These are phyloP conservation scores for Pseudovirgaria hyperparasitica DNA, from an alignment of 2,329 filamentous ascomycete species.

Conservation along the genomic window DNA sequence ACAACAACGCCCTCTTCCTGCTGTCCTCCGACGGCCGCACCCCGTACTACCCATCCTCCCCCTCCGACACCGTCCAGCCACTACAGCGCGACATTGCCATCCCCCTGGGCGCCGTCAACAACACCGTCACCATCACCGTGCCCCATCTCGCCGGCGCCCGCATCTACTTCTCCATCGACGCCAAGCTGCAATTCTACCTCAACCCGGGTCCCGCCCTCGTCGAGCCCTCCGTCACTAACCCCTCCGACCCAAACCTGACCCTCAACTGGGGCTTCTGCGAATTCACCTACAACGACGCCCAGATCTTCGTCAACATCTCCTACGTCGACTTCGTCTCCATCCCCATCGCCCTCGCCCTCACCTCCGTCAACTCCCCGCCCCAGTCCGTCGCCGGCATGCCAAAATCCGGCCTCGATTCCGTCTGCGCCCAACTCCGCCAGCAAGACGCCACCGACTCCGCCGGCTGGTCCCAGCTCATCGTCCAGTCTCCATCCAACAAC, in stretches of 20 bases:
- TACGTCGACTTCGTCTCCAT: constrained; percentile 62
- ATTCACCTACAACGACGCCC: constrained; percentile 34
- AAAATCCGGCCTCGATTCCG: constrained; percentile 40
- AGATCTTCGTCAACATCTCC: constrained; percentile 44
- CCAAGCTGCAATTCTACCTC: constrained; percentile 51
- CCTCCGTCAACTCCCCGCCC: constrained; percentile 22
- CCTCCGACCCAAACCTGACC: constrained; percentile 34
- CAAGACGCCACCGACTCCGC: constrained; percentile 44
- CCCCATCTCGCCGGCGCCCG: constrained; percentile 59
- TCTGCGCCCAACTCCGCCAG: constrained; percentile 41
- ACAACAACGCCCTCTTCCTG: constrained; percentile 47
- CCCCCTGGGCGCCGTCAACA: constrained; percentile 47
- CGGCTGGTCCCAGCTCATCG: constrained; percentile 48
- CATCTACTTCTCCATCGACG: constrained; percentile 56
- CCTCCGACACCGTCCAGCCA: constrained; percentile 35
- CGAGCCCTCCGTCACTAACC: constrained; percentile 60
- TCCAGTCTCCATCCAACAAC: constrained; percentile 21
- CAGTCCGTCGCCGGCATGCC: constrained; percentile 45
- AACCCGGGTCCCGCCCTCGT: constrained; percentile 63
- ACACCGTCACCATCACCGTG: constrained; percentile 47
- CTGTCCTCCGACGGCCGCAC: constrained; percentile 54
- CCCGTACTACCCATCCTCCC: constrained; percentile 51
- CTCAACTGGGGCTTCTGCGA: constrained; percentile 34
- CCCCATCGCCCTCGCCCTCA: constrained; percentile 33
- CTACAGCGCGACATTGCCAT: constrained; percentile 50